Conservation (phyloP, 371 early-diverging fungal genomes). For the Mucor plumbeus region DNA sequence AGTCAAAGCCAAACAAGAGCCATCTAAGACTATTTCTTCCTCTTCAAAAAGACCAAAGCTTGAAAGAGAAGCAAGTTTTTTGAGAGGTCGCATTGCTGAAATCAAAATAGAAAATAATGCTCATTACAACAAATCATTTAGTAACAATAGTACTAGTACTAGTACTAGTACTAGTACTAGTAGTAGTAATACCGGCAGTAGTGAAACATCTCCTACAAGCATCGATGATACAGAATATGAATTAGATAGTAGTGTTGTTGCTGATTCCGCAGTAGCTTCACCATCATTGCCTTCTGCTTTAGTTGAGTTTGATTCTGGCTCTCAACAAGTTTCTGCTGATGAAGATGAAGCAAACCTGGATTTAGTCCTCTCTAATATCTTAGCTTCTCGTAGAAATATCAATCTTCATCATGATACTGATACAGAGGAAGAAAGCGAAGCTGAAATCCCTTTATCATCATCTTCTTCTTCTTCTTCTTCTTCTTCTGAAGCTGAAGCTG, state of each 20-base stretch:
- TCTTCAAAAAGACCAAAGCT: background rate
- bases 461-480: background rate
- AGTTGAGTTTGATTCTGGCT: slow-evolving; percentile 16
- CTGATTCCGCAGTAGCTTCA: slow-evolving; percentile 10
- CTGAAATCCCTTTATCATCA: background rate
- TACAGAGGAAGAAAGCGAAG: background rate
- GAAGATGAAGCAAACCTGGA: slow-evolving; percentile 1
- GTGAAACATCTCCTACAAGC: background rate
- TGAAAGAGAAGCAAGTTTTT: background rate
- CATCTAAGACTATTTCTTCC: background rate
- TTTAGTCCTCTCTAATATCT: background rate
- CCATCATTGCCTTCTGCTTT: background rate
- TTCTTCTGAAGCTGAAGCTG: background rate
- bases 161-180: background rate
- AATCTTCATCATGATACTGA: background rate
- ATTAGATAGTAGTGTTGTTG: background rate
- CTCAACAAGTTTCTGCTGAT: slow-evolving; percentile 10
- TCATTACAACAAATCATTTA: background rate
- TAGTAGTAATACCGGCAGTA: background rate
- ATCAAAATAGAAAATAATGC: background rate
- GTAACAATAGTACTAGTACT: background rate
- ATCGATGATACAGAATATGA: background rate
- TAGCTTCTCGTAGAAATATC: background rate
- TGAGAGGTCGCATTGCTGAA: background rate
- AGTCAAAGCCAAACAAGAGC: background rate